Evolutionary conservation across 2,329 filamentous ascomycete species (phyloP).

Genomic region (Aaosphaeria arxii): DNA sequence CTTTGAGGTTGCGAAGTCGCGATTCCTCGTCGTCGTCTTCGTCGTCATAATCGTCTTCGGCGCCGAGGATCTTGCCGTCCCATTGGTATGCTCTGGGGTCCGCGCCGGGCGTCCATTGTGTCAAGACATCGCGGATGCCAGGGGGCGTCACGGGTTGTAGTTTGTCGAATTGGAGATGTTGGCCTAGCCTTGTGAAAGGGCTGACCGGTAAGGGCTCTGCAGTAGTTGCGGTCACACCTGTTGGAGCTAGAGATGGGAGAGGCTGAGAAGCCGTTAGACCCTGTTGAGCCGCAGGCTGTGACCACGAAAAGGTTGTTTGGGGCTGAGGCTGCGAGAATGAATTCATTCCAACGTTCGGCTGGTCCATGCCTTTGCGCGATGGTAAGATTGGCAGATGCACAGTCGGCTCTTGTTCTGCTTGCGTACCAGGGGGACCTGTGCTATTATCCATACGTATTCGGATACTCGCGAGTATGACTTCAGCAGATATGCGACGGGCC

Average conservation of each 20-base stretch:
- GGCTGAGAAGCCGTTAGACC: too few species aligned
- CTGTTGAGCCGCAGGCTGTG: too few species aligned
- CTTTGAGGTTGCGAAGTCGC: slow-evolving; percentile 19
- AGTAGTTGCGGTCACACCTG: too few species aligned
- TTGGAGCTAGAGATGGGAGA: too few species aligned
- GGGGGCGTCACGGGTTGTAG: slow-evolving; percentile 23
- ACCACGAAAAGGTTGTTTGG: too few species aligned
- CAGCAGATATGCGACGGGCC: slow-evolving; percentile 33
- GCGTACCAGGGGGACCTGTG: too few species aligned
- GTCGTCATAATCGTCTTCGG: slow-evolving; percentile 24
- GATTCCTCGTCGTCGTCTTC: slow-evolving; percentile 13
- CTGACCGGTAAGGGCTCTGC: too few species aligned
- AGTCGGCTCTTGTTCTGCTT: too few species aligned
- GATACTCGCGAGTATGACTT: slow-evolving; percentile 35
- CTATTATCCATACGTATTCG: slow-evolving; percentile 7
- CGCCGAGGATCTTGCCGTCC: slow-evolving; percentile 27
- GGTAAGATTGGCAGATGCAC: not conserved
- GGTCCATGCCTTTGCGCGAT: not conserved
- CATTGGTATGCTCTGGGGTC: slow-evolving; percentile 43
- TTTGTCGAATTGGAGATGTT: slow-evolving; percentile 34
- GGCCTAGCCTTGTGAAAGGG: slow-evolving; percentile 26
- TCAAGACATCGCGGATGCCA: slow-evolving; percentile 34
- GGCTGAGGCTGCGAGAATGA: too few species aligned
- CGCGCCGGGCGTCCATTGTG: slow-evolving; percentile 40
- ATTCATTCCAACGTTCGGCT: too few species aligned